Base-by-base conservation (phyloP, 2,329 filamentous ascomycete genomes). In the Pseudogymnoascus sp. region DNA sequence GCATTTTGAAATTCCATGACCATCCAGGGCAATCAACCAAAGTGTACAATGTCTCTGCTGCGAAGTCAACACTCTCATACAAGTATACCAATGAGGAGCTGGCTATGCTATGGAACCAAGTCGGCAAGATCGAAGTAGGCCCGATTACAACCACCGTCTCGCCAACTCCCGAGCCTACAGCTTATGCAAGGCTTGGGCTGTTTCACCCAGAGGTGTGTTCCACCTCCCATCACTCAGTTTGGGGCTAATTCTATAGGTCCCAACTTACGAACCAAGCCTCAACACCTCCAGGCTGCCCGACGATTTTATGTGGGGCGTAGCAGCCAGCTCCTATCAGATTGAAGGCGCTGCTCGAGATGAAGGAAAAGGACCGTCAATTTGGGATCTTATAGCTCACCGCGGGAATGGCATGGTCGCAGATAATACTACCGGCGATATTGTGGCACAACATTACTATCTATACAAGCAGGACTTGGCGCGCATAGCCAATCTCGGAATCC, bases 31-130 rank as follows among this genome's bases (percentile, higher is more conserved):
- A 68, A 33, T 66, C 65, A 10, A 67, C 66, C 3, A 70, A 69
- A 58, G 64, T 70, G 8, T 71, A 70, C 70, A 76, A 79, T 69
- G 71, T 71, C 37, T 76, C 76, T 4, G 74, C 76, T 1, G 76
- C 77, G 25, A 75, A 74, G 18, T 77, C 77, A 12, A 72, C 76
- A 9, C 70, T 75, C 42, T 73, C 69, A 3, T 77, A 78, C 36
- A 74, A 78, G 62, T 80, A 78, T 68, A 78, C 77, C 0, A 74
- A 79, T 59, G 75, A 79, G 64, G 75, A 75, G 15, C 71, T 80
- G 18, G 75, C 73, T 3, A 75, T 77, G 39, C 70, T 79, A 8
- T 79, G 77, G 77, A 73, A 77, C 61, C 73, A 77, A 59, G 73
- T 79, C 25, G 77, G 77, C 0, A 74, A 75, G 10, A 70, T 79